Percentiles rank a stretch among this genome's conserved stretches.
phyloP scores from a whole-genome alignment of 2,329 filamentous ascomycete species.

The Aspergillus aculeatinus region DNA sequence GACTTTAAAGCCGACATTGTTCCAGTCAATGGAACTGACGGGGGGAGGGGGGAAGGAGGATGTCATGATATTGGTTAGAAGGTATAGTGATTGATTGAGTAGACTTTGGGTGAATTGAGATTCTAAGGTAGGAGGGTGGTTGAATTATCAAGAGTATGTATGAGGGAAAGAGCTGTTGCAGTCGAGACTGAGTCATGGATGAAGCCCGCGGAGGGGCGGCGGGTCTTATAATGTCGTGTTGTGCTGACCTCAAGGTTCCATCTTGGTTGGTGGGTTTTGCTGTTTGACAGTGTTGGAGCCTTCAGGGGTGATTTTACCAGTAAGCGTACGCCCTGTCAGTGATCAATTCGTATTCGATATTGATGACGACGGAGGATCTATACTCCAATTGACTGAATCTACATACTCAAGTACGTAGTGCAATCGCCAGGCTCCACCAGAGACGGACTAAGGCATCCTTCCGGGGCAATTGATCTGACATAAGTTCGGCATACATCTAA shows the following conservation, averaged over 20 bases:
- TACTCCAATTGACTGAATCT: not conserved
- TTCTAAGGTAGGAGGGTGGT: not conserved
- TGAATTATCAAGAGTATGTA: too few species aligned
- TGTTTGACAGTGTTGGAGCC: too few species aligned
- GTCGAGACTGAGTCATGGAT: too few species aligned
- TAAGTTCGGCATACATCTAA: too few species aligned
- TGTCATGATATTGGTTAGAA: slow-evolving; percentile 1
- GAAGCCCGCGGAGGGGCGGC: not conserved
- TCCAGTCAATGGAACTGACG: slow-evolving; percentile 65
- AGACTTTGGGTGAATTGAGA: too few species aligned
- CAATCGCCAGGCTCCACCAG: not conserved
- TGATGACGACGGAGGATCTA: not conserved
- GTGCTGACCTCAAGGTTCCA: too few species aligned
- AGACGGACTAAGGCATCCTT: not conserved
- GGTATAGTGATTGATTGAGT: not conserved
- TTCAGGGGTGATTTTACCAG: too few species aligned
- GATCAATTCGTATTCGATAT: not conserved
- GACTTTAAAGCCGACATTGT: slow-evolving; percentile 86
- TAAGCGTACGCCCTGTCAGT: not conserved
- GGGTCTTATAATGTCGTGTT: too few species aligned
- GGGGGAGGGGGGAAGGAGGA: slow-evolving; percentile 34
- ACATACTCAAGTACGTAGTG: not conserved
- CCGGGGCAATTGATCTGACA: not conserved
- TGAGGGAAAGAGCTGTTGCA: too few species aligned
- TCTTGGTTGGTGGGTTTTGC: too few species aligned